phyloP scores from a whole-genome alignment of 306 rosid species.

The Comarum palustre region DNA sequence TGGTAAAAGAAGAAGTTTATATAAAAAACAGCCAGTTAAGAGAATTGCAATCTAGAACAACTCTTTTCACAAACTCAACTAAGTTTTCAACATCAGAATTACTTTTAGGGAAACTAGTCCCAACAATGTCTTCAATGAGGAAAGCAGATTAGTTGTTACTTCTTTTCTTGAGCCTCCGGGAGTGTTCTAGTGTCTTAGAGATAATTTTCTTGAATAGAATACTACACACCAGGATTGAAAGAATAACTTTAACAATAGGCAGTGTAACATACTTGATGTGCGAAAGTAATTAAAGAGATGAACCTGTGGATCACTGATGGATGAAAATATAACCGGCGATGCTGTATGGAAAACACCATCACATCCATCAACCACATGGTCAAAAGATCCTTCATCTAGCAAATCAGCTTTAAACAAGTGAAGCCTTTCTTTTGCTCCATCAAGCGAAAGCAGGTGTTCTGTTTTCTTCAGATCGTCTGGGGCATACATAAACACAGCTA shows the following conservation, averaged over 20 bases:
- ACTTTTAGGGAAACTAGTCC: neutral
- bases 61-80: neutral
- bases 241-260: neutral
- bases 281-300: neutral
- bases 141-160: too few species aligned
- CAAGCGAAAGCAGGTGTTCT: slow-evolving; percentile 40
- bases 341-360: slow-evolving; percentile 59
- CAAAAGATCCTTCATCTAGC: slow-evolving; percentile 54
- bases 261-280: neutral
- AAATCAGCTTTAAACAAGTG: slow-evolving; percentile 44
- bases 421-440: slow-evolving; percentile 54
- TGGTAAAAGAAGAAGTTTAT: neutral
- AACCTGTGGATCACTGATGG: slow-evolving; percentile 43
- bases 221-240: neutral
- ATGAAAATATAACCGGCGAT: slow-evolving; percentile 24
- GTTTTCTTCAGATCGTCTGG: slow-evolving; percentile 45
- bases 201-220: neutral
- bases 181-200: neutral
- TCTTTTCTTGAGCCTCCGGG: neutral
- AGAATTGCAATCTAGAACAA: neutral
- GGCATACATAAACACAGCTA: neutral
- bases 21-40: neutral
- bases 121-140: neutral
- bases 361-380: slow-evolving; percentile 41
- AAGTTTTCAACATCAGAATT: neutral